Percentiles rank a stretch among this genome's conserved stretches.
Conservation (phyloP, 2,329 filamentous ascomycete species). For the Fusarium hostae region DNA sequence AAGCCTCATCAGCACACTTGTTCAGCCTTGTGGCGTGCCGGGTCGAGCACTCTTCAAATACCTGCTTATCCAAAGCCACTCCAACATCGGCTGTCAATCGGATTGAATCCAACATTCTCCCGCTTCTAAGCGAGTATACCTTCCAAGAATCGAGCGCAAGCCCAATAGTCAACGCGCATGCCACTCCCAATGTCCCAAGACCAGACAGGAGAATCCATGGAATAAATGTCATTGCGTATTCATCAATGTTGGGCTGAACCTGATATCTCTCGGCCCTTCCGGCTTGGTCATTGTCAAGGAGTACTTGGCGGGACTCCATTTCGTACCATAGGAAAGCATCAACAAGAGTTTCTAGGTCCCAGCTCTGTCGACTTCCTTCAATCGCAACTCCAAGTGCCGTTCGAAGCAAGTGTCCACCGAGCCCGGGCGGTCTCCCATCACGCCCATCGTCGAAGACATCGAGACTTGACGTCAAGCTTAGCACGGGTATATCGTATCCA, state of each 20-base stretch:
- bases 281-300: background rate
- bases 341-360: constrained; percentile 18
- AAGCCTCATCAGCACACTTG: constrained; percentile 4
- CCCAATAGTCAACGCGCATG: constrained; percentile 12
- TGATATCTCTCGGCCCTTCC: background rate
- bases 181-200: constrained; percentile 12
- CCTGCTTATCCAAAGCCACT: constrained; percentile 20
- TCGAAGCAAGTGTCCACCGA: constrained; percentile 17
- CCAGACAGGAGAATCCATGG: constrained; percentile 29
- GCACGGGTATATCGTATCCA: background rate
- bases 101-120: constrained; percentile 20
- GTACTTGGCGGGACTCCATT: background rate
- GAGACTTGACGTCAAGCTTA: background rate
- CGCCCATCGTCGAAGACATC: background rate
- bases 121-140: constrained; percentile 20
- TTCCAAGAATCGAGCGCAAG: constrained; percentile 24
- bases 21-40: constrained; percentile 18
- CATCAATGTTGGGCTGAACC: background rate
- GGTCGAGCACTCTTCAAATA: constrained; percentile 22
- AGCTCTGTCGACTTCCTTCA: background rate
- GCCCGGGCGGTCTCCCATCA: background rate
- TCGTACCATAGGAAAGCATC: constrained; percentile 32
- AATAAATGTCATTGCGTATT: constrained; percentile 31
- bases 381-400: background rate
- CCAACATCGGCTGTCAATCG: constrained; percentile 28